Percentiles rank a stretch among this genome's conserved stretches.
Conservation (phyloP, 1,139 yeast species). For the Candida tropicalis region DNA sequence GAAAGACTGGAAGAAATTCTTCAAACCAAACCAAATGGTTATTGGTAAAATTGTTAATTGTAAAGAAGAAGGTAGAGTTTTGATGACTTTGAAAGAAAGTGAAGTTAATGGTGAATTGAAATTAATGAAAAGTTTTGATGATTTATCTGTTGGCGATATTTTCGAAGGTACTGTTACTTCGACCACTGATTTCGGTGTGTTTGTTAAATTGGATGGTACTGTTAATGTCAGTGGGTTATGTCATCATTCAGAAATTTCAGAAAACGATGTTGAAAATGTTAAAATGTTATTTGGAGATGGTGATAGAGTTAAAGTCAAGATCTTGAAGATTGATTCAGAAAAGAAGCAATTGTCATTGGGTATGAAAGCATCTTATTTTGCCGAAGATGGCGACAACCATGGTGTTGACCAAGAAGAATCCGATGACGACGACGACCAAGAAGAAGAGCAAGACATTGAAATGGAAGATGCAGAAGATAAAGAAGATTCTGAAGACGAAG, state of each 20-base stretch:
- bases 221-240: conserved; percentile 81
- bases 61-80: conserved; percentile 64
- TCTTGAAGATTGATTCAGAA: conserved; percentile 60
- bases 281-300: conserved; percentile 77
- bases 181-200: conserved; percentile 89
- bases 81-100: conserved; percentile 80
- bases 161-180: conserved; percentile 79
- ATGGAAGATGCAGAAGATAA: conserved; percentile 29
- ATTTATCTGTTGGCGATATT: conserved; percentile 68
- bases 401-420: conserved; percentile 35
- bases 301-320: conserved; percentile 84
- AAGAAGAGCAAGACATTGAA: conserved; percentile 28
- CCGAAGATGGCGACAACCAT: conserved; percentile 38
- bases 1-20: conserved; percentile 85
- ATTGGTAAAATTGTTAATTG: conserved; percentile 71
- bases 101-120: conserved; percentile 72
- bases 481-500: conserved; percentile 29
- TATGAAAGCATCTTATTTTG: conserved; percentile 91
- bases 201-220: conserved; percentile 78
- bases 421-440: conserved; percentile 25
- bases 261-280: conserved; percentile 53
- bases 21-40: conserved; percentile 72
- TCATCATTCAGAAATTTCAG: conserved; percentile 85
- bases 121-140: conserved; percentile 59
- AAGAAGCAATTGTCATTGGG: conserved; percentile 85